phyloP scores from a whole-genome alignment of 163 green algal genomes.

The Scenedesmus sp. region DNA sequence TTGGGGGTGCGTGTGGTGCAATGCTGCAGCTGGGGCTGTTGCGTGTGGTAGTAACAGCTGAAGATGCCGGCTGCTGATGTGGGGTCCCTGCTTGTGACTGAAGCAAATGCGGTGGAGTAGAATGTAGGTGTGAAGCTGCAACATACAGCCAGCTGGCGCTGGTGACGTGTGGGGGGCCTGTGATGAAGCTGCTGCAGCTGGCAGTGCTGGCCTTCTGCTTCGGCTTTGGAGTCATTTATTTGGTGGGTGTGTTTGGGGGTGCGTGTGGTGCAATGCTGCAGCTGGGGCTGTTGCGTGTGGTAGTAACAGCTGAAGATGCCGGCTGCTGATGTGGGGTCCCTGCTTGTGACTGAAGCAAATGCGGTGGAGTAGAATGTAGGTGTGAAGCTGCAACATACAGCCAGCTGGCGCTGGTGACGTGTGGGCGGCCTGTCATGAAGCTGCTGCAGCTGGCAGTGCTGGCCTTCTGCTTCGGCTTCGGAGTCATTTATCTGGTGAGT shows the following conservation, averaged over 20 bases:
- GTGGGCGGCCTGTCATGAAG: neutral
- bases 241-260: neutral
- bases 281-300: too few species aligned
- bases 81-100: too few species aligned
- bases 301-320: too few species aligned
- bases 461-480: constrained; percentile 25
- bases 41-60: too few species aligned
- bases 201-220: constrained; percentile 41
- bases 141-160: neutral
- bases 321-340: too few species aligned
- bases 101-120: too few species aligned
- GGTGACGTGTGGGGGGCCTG: neutral
- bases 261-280: neutral
- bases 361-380: too few species aligned
- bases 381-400: too few species aligned
- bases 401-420: neutral
- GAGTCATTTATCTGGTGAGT: neutral
- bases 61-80: too few species aligned
- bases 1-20: neutral
- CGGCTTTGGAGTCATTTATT: constrained; percentile 26
- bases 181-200: constrained; percentile 23
- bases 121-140: too few species aligned
- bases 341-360: too few species aligned
- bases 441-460: constrained; percentile 45
- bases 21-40: too few species aligned